A percentile compares a stretch with the other conserved stretches of the same genome.
Evolutionary conservation across 129 eudicot genomes (phyloP).

Genomic region (sunflower (Helianthus annuus)): HanXRQr2.0-SUNRISE NC_035433.2:127960865-127961364

Average conservation of each 20-base stretch:
- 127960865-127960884: too few relatives aligned
- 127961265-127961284: slow-evolving; percentile 34
- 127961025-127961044: slow-evolving; percentile 1
- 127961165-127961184: slow-evolving; percentile 10
- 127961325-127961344: background rate
- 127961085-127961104: background rate
- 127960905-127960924: too few relatives aligned
- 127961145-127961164: slow-evolving; percentile 17
- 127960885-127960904: too few relatives aligned
- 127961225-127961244: slow-evolving; percentile 91
- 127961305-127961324: slow-evolving; percentile 2
- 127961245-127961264: slow-evolving; percentile 94
- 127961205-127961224: slow-evolving; percentile 92
- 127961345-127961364: background rate
- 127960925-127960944: too few relatives aligned
- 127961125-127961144: slow-evolving; percentile 4
- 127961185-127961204: slow-evolving; percentile 19
- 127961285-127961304: background rate
- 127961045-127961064: background rate
- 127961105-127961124: background rate
- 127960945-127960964: too few relatives aligned
- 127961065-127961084: background rate
- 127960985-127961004: too few relatives aligned
- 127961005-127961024: background rate
- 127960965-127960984: too few relatives aligned